These are phyloP conservation scores for Kalaharituber pfeilii DNA, from an alignment of 2,329 filamentous ascomycete genomes.

Conservation along the genomic window DNA sequence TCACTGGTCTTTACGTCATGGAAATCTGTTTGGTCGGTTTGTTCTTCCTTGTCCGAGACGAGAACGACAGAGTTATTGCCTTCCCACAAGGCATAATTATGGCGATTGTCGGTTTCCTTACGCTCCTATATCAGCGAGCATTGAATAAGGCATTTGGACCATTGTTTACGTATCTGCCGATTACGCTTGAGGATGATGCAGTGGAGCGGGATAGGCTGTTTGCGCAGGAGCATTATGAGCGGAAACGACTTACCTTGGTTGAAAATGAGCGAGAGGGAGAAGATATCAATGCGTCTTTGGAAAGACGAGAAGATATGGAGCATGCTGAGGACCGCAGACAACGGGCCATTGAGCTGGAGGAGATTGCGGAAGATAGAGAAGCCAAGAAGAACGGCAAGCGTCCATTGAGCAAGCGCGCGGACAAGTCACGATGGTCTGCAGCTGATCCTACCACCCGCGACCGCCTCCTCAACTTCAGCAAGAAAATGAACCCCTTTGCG, in stretches of 20 bases:
- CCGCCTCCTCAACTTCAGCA: background rate
- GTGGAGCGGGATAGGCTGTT: constrained; percentile 82
- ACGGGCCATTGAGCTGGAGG: constrained; percentile 34
- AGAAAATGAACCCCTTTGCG: background rate
- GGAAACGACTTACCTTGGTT: constrained; percentile 43
- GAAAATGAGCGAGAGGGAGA: constrained; percentile 35
- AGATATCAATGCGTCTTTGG: constrained; percentile 32
- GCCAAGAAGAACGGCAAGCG: constrained; percentile 7
- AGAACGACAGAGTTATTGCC: constrained; percentile 35
- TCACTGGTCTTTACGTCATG: constrained; percentile 89
- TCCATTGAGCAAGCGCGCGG: constrained; percentile 6
- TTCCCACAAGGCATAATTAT: constrained; percentile 67
- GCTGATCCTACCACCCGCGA: background rate
- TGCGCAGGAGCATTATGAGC: constrained; percentile 54
- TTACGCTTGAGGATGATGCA: constrained; percentile 90
- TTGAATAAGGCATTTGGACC: constrained; percentile 73
- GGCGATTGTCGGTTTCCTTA: constrained; percentile 56
- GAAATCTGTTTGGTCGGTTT: constrained; percentile 76
- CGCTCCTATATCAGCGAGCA: constrained; percentile 58
- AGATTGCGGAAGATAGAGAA: constrained; percentile 24
- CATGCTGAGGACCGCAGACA: constrained; percentile 27
- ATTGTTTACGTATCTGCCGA: constrained; percentile 73
- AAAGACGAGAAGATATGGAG: constrained; percentile 30
- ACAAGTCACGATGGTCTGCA: constrained; percentile 2
- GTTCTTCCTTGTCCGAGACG: constrained; percentile 48